These are phyloP conservation scores for Tylopilus orsonianus DNA, from an alignment of 1,284 basidiomycete genomes.

Conservation along the genomic window DNA sequence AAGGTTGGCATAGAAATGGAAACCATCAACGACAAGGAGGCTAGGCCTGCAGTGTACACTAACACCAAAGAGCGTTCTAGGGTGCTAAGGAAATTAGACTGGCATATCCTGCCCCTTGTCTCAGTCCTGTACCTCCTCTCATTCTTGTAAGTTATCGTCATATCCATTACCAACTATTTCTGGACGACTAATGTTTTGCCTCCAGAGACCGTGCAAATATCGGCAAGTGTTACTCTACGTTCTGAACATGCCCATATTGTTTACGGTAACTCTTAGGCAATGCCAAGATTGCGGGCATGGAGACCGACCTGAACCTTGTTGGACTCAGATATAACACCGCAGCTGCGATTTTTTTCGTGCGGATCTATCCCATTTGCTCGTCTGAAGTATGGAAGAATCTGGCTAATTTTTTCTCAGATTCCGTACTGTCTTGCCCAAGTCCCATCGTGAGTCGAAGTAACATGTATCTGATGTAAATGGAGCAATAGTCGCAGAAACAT, in stretches of 20 bases:
- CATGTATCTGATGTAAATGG: not conserved
- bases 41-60: not conserved
- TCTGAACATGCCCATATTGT: not conserved
- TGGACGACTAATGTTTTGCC: not conserved
- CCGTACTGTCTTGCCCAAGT: slow-evolving; percentile 45
- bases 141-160: slow-evolving; percentile 42
- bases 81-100: slow-evolving; percentile 47
- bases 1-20: slow-evolving; percentile 2
- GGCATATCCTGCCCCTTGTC: slow-evolving; percentile 48
- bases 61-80: slow-evolving; percentile 31
- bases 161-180: not conserved
- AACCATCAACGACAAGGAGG: not conserved
- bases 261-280: slow-evolving; percentile 22
- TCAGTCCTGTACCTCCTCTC: slow-evolving; percentile 56
- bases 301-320: slow-evolving; percentile 36
- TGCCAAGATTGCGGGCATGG: slow-evolving; percentile 41
- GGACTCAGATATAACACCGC: slow-evolving; percentile 45
- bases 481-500: slow-evolving; percentile 37
- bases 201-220: slow-evolving; percentile 37
- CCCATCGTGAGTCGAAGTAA: slow-evolving; percentile 41
- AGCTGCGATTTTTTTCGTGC: slow-evolving; percentile 47
- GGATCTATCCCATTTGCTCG: slow-evolving; percentile 10
- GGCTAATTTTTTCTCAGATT: slow-evolving; percentile 30
- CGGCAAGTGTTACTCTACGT: slow-evolving; percentile 15
- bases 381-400: not conserved